phyloP scores from a whole-genome alignment of 1,139 yeast genomes.

The Meyerozyma athensensis region DNA sequence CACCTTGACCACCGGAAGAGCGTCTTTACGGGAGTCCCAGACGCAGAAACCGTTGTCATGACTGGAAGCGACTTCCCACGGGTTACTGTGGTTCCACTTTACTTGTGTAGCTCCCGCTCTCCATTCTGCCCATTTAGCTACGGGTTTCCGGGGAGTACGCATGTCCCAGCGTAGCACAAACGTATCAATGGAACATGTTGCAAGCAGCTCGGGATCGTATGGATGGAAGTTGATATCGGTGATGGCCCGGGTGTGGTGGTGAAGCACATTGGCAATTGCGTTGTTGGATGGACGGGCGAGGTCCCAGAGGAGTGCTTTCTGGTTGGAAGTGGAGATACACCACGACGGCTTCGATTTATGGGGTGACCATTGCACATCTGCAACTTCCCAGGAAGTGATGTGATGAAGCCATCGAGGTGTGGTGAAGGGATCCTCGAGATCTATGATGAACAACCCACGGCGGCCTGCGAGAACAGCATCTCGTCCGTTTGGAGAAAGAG shows the following conservation, averaged over 20 bases:
- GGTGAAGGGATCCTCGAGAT: conserved; percentile 89
- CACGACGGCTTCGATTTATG: conserved; percentile 77
- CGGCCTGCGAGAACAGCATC: conserved; percentile 93
- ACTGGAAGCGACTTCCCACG: conserved; percentile 74
- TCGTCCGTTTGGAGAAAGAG: conserved; percentile 86
- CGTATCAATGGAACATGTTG: conserved; percentile 91
- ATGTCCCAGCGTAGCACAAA: conserved; percentile 88
- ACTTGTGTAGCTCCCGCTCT: conserved; percentile 92
- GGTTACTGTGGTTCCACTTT: conserved; percentile 81
- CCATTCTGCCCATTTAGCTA: conserved; percentile 84
- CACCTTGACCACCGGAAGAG: conserved; percentile 63
- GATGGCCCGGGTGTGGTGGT: conserved; percentile 87
- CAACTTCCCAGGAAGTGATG: conserved; percentile 95
- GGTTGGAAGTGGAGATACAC: conserved; percentile 93
- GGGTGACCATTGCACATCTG: conserved; percentile 98
- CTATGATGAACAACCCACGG: conserved; percentile 83
- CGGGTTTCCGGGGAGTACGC: conserved; percentile 69
- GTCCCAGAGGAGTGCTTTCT: conserved; percentile 94
- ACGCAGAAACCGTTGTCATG: conserved; percentile 77
- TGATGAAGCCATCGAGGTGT: conserved; percentile 94
- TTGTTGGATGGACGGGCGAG: conserved; percentile 66
- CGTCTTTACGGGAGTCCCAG: conserved; percentile 88
- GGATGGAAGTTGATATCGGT: conserved; percentile 95
- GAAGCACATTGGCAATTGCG: conserved; percentile 84
- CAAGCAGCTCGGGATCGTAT: conserved; percentile 78